Evolutionary conservation across 1,284 basidiomycete species (phyloP).

Genomic region (Apiotrichum akiyoshidainum): DNA sequence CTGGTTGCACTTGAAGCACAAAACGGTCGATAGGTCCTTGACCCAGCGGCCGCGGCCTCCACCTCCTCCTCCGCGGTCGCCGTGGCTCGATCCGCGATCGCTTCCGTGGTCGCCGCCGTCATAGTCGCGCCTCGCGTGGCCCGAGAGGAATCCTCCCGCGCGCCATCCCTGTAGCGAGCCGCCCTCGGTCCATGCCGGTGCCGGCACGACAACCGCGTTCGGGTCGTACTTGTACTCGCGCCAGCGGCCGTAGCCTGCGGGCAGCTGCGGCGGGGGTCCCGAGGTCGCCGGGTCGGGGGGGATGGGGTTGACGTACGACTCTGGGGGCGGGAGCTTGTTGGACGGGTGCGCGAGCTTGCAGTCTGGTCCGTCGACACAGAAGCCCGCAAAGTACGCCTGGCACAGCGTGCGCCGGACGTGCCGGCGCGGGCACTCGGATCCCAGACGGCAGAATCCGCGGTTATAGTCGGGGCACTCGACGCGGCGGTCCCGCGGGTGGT

Average conservation of each 20-base stretch:
- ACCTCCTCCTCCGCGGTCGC: conserved; percentile 30
- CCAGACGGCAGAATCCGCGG: conserved; percentile 89
- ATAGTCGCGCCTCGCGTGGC: conserved; percentile 34
- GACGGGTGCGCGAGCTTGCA: conserved; percentile 76
- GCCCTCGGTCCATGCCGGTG: conserved; percentile 45
- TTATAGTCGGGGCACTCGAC: conserved; percentile 95
- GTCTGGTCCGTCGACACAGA: conserved; percentile 89
- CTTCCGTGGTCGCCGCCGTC: conserved; percentile 45
- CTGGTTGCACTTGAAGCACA: conserved; percentile 68
- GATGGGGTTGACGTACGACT: conserved; percentile 73
- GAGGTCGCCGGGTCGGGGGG: conserved; percentile 72
- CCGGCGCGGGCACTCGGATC: conserved; percentile 84
- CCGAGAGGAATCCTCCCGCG: conserved; percentile 37
- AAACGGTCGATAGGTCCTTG: conserved; percentile 67
- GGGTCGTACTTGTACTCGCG: conserved; percentile 78
- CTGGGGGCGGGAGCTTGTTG: conserved; percentile 58
- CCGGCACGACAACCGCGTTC: conserved; percentile 46
- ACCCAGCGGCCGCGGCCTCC: conserved; percentile 35
- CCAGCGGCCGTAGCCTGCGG: conserved; percentile 66
- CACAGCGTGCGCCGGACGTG: conserved; percentile 89
- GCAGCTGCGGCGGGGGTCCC: conserved; percentile 73
- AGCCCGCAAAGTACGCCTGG: conserved; percentile 85
- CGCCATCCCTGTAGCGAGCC: conserved; percentile 41
- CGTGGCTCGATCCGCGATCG: conserved; percentile 17
- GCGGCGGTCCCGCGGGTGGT: conserved; percentile 82